Conservation (phyloP, 106 monocot genomes). For the Dioscorea zingiberensis region DNA sequence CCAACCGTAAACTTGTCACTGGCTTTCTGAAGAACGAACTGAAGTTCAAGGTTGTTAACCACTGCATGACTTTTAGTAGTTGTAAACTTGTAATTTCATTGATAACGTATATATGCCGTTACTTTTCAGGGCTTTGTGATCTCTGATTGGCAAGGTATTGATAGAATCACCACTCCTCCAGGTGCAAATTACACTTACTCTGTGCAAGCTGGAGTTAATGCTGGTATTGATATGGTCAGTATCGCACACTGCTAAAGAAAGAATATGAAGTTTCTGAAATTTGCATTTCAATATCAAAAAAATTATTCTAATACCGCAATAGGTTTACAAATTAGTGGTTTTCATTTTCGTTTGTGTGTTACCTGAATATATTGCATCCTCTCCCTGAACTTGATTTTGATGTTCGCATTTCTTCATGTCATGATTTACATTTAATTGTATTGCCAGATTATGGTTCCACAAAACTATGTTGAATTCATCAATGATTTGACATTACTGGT, state of each 20-base stretch:
- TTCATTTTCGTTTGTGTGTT: no score
- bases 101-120: not conserved
- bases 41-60: slow-evolving; percentile 29
- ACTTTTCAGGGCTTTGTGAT: slow-evolving; percentile 70
- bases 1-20: slow-evolving; percentile 46
- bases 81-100: not conserved
- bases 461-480: slow-evolving; percentile 40
- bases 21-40: slow-evolving; percentile 59
- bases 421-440: not conserved
- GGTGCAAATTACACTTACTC: slow-evolving; percentile 76
- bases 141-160: slow-evolving; percentile 89
- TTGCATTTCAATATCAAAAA: no score
- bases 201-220: slow-evolving; percentile 51
- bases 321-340: no score
- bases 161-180: slow-evolving; percentile 64
- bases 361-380: no score
- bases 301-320: no score
- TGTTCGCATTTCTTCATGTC: not conserved
- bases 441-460: slow-evolving; percentile 76
- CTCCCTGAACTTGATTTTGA: no score
- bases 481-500: slow-evolving; percentile 39
- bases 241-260: no score
- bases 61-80: not conserved
- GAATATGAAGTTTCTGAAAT: not conserved
- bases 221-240: slow-evolving; percentile 82